Evolutionary conservation across 192 early-diverging fungal genomes (phyloP).

Genomic region (Spizellomyces punctatus): DNA sequence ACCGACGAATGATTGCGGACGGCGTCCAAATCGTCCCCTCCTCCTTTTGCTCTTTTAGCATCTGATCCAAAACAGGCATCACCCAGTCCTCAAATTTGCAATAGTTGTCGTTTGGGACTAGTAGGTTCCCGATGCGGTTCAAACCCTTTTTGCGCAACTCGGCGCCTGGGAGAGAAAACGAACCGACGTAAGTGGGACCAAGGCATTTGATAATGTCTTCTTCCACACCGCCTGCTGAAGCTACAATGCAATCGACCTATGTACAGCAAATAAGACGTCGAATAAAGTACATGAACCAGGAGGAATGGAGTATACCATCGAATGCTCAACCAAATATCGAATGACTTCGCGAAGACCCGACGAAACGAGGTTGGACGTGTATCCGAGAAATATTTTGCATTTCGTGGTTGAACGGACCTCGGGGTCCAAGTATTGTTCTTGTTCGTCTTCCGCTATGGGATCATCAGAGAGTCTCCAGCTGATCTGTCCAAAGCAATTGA

Average conservation of each 20-base stretch:
- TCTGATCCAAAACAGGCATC: conserved; percentile 88
- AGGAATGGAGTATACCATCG: conserved; percentile 54
- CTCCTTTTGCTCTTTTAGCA: conserved; percentile 88
- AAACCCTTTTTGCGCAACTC: conserved; percentile 85
- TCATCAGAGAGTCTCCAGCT: conserved; percentile 88
- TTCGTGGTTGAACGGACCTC: conserved; percentile 66
- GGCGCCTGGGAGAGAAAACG: conserved; percentile 74
- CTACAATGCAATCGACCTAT: conserved; percentile 80
- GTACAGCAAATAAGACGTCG: background rate
- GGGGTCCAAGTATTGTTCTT: conserved; percentile 62
- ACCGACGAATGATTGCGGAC: conserved; percentile 80
- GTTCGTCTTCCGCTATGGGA: conserved; percentile 63
- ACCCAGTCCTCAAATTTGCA: conserved; percentile 99
- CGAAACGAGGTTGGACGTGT: conserved; percentile 97
- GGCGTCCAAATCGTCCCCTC: conserved; percentile 88
- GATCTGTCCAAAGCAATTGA: conserved; percentile 35
- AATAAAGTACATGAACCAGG: background rate
- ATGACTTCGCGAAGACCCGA: conserved; percentile 92
- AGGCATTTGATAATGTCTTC: conserved; percentile 99
- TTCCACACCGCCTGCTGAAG: conserved; percentile 94
- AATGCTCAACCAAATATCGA: conserved; percentile 86
- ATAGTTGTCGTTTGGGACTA: conserved; percentile 99
- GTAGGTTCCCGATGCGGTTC: conserved; percentile 95
- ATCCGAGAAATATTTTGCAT: conserved; percentile 98
- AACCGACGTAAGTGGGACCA: conserved; percentile 82